Percentiles rank a stretch among this genome's conserved stretches.
Evolutionary conservation across 139 green algal species (phyloP).

Genomic region (Micractinium sp.): DNA sequence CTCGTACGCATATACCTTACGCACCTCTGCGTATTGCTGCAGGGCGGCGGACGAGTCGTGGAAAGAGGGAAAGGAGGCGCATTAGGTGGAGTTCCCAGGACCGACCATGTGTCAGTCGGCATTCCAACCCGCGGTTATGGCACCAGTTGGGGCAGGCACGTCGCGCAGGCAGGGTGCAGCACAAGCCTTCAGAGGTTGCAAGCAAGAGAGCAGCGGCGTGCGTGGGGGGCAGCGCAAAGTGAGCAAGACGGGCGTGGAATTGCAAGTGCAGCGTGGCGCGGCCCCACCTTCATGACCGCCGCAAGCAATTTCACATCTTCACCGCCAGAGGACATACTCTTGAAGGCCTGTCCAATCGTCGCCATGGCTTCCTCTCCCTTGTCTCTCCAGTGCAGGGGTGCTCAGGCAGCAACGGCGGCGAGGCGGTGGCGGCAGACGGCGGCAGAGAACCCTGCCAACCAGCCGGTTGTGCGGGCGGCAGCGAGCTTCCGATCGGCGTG

Average conservation of each 20-base stretch:
- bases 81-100: neutral
- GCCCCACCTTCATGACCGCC: neutral
- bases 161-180: neutral
- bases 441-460: too few relatives aligned
- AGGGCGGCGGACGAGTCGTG: neutral
- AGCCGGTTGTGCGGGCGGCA: too few relatives aligned
- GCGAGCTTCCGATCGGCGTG: too few relatives aligned
- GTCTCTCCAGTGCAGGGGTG: neutral
- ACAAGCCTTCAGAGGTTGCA: neutral
- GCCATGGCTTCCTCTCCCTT: neutral
- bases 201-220: neutral
- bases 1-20: slow-evolving; percentile 1
- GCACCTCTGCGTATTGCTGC: slow-evolving; percentile 21
- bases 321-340: neutral
- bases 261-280: too few relatives aligned
- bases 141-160: neutral
- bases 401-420: neutral
- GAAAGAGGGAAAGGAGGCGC: neutral
- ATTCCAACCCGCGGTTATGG: neutral
- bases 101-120: neutral
- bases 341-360: neutral
- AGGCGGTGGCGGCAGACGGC: neutral
- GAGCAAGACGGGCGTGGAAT: too few relatives aligned
- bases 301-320: neutral
- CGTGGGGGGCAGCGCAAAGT: too few relatives aligned